Base-by-base conservation (phyloP, 75 land plant genomes). In the Azolla pinnata region DNA sequence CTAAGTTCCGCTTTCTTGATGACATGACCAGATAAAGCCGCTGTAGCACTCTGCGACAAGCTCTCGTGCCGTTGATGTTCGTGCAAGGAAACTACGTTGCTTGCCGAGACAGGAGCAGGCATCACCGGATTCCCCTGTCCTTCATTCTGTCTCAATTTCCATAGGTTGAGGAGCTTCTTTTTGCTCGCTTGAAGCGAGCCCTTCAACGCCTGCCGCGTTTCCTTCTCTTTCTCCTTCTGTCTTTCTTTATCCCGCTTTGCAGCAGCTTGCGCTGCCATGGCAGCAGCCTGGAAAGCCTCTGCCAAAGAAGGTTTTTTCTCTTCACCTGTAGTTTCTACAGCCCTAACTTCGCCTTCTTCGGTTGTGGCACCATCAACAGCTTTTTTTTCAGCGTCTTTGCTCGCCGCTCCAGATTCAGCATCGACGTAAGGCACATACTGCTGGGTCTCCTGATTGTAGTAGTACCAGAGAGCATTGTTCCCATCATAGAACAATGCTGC, bases 401-500 rank as follows among this genome's bases (percentile, higher is more conserved):
- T 1, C 29, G 75, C 75, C 48, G 33, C 31, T 0, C 59, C 49
- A 34, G 65, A 44, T 30, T 78, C 75, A 16, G 25, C 62, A 42
- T 78, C 49, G 40, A 67, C 76, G 60, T 88, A 95, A 4, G 87
- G 85, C 14, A 69, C 60, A 67, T 95, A 95, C 60, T 90, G 91
- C 53, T 84, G 97, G 23, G 62, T 79, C 44, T 86, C 82, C 1
- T 95, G 80, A 64, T 90, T 81, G 70, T 71, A 95, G 5, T 88
- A 69, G 72, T 90, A 95, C 97, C 97, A 95, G 3, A 75, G 60
- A n/a, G 88, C 97, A 71, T 58, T 65, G 56, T 90, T 95, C 24
- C 97, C 92, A 80, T 95, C 99, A 62, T 95, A 95, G 68, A 88
- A 95, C 16, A 95, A n/a, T n/a, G n/a, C n/a, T n/a, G n/a, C n/a